A percentile compares a stretch with the other conserved stretches of the same genome.
Conservation (phyloP, 306 rosid genomes). For the Lathyrus aphaca region DNA sequence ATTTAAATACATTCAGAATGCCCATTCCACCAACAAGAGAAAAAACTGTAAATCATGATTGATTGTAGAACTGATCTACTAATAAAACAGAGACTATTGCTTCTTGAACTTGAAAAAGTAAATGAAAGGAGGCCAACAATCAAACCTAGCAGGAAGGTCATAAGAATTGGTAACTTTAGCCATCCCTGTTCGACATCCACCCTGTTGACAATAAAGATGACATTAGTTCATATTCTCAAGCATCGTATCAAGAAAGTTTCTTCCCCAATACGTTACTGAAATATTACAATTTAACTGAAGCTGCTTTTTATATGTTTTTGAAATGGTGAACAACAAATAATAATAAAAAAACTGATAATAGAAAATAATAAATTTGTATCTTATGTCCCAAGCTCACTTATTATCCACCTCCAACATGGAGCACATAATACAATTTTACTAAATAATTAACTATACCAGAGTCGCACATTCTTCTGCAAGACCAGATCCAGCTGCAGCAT, state of each 20-base stretch:
- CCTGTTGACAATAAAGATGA: constrained; percentile 61
- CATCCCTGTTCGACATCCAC: constrained; percentile 99
- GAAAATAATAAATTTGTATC: constrained; percentile 6
- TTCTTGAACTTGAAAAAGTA: constrained; percentile 26
- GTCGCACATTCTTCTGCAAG: constrained; percentile 95
- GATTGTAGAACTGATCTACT: constrained; percentile 19
- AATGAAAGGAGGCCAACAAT: constrained; percentile 25
- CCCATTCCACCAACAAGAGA: constrained; percentile 20
- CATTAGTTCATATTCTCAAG: constrained; percentile 30
- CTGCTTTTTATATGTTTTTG: constrained; percentile 16
- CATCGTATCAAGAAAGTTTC: constrained; percentile 30
- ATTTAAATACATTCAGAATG: constrained; percentile 6
- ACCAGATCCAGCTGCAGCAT: constrained; percentile 98
- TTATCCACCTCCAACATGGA: constrained; percentile 5
- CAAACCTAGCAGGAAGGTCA: constrained; percentile 98
- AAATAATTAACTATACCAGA: constrained; percentile 58
- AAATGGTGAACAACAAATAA: constrained; percentile 30
- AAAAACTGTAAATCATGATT: constrained; percentile 7
- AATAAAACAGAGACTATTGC: constrained; percentile 10
- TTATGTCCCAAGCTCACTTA: constrained; percentile 26
- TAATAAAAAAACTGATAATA: constrained; percentile 11
- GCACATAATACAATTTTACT: constrained; percentile 13
- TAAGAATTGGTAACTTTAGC: constrained; percentile 90
- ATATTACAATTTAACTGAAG: constrained; percentile 29
- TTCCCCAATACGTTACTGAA: not conserved